Conservation (phyloP, 306 rosid genomes). For the Arachis stenosperma region DNA sequence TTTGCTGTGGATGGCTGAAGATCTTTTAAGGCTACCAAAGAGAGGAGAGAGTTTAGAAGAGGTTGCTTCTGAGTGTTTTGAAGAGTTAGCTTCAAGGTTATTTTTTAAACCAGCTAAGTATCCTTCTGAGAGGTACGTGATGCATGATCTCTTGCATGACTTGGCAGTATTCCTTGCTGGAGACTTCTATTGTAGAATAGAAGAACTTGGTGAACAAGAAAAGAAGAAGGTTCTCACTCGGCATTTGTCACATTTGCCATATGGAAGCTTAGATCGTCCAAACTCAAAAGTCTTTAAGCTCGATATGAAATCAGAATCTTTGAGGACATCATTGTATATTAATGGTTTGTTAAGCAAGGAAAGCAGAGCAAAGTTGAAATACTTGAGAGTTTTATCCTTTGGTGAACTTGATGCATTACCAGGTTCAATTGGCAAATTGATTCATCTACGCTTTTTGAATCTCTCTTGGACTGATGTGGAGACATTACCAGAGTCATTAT, state of each 20-base stretch:
- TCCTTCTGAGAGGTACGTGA: not conserved
- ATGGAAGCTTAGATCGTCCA: not conserved
- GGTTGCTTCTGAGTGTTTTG: slow-evolving; percentile 2
- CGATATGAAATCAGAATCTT: not conserved
- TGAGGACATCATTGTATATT: slow-evolving; percentile 15
- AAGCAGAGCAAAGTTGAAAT: not conserved
- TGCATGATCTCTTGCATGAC: slow-evolving; percentile 25
- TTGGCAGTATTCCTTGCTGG: not conserved
- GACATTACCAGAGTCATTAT: too few species aligned
- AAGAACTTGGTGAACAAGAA: not conserved
- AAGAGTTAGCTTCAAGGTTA: slow-evolving; percentile 1
- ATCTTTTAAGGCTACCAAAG: not conserved
- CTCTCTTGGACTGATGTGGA: too few species aligned
- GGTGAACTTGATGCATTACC: not conserved
- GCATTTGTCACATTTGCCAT: not conserved
- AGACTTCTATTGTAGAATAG: not conserved
- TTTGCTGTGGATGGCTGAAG: slow-evolving; percentile 35
- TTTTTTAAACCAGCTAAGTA: not conserved
- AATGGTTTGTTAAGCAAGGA: too few species aligned
- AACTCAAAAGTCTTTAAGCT: not conserved
- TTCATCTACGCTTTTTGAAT: too few species aligned
- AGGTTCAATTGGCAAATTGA: too few species aligned
- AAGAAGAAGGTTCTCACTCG: not conserved
- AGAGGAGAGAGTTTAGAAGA: not conserved
- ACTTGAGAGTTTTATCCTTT: slow-evolving; percentile 3